phyloP scores from a whole-genome alignment of 805 yeast species.

The Starmerella roubikii region DNA sequence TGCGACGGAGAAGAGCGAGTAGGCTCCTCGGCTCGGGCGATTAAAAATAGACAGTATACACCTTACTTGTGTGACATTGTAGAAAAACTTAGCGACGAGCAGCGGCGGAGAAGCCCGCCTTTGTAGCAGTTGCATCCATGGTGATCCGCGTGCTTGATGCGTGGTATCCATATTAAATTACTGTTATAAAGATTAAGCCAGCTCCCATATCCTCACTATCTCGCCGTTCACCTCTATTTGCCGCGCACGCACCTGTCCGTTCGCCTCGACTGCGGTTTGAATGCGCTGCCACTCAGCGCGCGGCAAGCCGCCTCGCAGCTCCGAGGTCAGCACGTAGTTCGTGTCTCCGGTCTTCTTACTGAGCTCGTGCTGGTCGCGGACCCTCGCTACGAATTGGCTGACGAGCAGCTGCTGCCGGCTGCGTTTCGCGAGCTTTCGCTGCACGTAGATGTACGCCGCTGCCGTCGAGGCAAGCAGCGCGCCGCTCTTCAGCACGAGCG shows the following conservation, averaged over 20 bases:
- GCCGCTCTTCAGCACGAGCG: too few species aligned
- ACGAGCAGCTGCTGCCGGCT: conserved; percentile 6
- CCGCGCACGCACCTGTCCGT: conserved; percentile 48
- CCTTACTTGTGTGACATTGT: too few species aligned
- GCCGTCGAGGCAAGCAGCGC: conserved; percentile 2
- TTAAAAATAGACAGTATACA: background rate
- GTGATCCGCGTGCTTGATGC: too few species aligned
- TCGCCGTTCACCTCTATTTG: conserved; percentile 73
- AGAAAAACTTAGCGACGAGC: too few species aligned
- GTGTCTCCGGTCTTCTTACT: conserved; percentile 14
- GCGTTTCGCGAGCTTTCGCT: too few species aligned
- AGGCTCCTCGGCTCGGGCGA: too few species aligned
- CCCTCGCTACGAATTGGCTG: too few species aligned
- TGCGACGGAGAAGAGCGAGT: conserved; percentile 7
- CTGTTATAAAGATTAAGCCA: conserved; percentile 33
- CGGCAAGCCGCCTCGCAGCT: conserved; percentile 12
- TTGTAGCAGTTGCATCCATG: too few species aligned
- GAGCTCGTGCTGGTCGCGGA: conserved; percentile 11
- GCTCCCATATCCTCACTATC: conserved; percentile 76
- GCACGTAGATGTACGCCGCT: too few species aligned
- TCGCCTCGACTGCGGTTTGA: conserved; percentile 42
- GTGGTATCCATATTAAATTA: too few species aligned
- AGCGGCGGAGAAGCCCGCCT: too few species aligned
- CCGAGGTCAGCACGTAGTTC: conserved; percentile 10
- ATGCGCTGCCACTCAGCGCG: conserved; percentile 44